phyloP scores from a whole-genome alignment of 768 basidiomycete genomes.

The Agrocybe praecox region DNA sequence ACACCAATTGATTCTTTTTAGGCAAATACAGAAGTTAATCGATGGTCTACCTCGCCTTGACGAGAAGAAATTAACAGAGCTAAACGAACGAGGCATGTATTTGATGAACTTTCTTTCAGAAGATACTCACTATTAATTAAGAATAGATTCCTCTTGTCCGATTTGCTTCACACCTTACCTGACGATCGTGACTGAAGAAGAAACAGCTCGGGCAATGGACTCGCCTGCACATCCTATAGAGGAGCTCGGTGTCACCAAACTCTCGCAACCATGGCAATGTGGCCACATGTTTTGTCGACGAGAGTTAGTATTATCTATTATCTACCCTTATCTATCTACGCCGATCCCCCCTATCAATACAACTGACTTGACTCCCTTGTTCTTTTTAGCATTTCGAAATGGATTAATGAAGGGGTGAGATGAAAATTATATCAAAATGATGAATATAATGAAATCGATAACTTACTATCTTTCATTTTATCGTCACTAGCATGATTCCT shows the following conservation, averaged over 20 bases:
- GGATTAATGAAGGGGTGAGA: conserved; percentile 62
- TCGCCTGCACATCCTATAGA: conserved; percentile 75
- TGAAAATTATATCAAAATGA: too few species aligned
- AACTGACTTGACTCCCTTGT: too few species aligned
- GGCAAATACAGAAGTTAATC: conserved; percentile 44
- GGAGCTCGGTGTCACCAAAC: conserved; percentile 67
- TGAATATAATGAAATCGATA: too few species aligned
- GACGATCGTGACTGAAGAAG: conserved; percentile 75
- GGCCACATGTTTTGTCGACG: conserved; percentile 80
- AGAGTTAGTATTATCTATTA: conserved; percentile 51
- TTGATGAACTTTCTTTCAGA: not conserved
- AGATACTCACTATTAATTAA: not conserved
- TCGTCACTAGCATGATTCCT: conserved; percentile 68
- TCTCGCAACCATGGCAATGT: conserved; percentile 54
- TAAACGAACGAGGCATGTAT: conserved; percentile 48
- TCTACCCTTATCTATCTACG: not conserved
- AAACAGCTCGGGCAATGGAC: conserved; percentile 74
- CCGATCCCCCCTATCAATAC: too few species aligned
- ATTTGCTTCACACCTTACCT: conserved; percentile 74
- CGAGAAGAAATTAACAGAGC: conserved; percentile 48
- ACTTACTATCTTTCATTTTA: too few species aligned
- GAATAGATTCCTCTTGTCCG: conserved; percentile 67
- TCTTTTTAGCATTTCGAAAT: conserved; percentile 56
- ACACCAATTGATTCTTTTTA: conserved; percentile 15
- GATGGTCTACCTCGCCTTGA: conserved; percentile 46